phyloP scores from a whole-genome alignment of 1,284 basidiomycete species.

The Ustilago tritici region DNA sequence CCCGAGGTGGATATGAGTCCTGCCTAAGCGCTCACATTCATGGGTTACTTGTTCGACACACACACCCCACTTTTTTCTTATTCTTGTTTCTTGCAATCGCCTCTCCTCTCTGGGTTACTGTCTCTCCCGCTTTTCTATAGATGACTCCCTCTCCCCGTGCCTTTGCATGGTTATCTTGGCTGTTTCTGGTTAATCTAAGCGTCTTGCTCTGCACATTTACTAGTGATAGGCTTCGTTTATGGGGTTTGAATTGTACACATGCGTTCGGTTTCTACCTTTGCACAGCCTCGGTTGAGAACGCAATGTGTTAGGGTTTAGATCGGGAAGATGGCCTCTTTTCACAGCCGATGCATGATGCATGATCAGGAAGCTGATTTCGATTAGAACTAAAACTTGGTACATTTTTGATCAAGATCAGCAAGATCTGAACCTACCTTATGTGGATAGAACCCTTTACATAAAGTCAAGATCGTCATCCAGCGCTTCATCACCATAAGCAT shows the following conservation, averaged over 20 bases:
- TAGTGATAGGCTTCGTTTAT: neutral
- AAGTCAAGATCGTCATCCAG: conserved; percentile 69
- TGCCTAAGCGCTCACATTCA: conserved; percentile 9
- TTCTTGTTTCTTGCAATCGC: neutral
- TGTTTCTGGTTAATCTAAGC: conserved; percentile 1
- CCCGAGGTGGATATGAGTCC: conserved; percentile 48
- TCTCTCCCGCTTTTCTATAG: conserved; percentile 6
- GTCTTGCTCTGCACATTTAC: neutral
- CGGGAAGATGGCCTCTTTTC: no score
- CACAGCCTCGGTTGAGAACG: no score
- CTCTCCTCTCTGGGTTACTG: neutral
- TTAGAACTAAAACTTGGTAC: neutral
- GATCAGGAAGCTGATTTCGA: neutral
- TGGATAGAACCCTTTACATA: conserved; percentile 48
- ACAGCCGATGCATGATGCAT: no score
- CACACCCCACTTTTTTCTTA: conserved; percentile 7
- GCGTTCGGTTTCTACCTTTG: neutral
- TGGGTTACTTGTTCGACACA: neutral
- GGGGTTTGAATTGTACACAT: neutral
- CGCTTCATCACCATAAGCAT: conserved; percentile 66
- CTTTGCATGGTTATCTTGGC: neutral
- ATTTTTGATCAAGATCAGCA: neutral
- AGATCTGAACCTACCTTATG: no score
- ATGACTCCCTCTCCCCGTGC: neutral
- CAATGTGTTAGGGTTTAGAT: no score